Percentiles rank a stretch among this genome's conserved stretches.
Conservation (phyloP, 1,139 yeast genomes). For the Debaryomyces coudertii region DNA sequence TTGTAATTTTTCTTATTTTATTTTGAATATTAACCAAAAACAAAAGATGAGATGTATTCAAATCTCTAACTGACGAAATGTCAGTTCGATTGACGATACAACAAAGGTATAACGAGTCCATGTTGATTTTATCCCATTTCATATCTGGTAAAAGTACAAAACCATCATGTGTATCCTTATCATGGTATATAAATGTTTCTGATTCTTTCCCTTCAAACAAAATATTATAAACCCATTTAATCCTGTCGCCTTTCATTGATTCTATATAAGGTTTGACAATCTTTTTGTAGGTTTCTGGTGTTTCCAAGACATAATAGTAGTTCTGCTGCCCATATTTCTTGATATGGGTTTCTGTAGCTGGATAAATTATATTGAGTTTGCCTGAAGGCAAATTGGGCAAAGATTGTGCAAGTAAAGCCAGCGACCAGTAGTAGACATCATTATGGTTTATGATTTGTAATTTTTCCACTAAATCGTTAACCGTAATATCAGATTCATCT, state of each 20-base stretch:
- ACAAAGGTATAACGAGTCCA: conserved; percentile 74
- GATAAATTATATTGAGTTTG: conserved; percentile 78
- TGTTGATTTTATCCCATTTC: conserved; percentile 87
- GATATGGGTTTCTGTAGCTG: conserved; percentile 88
- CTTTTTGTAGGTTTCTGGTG: conserved; percentile 70
- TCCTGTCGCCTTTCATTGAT: conserved; percentile 73
- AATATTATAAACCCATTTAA: conserved; percentile 91
- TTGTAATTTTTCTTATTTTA: conserved; percentile 51
- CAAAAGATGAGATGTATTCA: conserved; percentile 58
- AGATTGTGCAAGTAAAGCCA: conserved; percentile 53
- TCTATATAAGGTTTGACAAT: conserved; percentile 76
- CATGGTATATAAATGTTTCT: conserved; percentile 70
- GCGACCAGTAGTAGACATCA: conserved; percentile 86
- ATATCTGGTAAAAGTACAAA: conserved; percentile 73
- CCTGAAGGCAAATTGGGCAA: conserved; percentile 57
- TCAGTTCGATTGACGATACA: conserved; percentile 75
- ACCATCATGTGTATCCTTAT: conserved; percentile 57
- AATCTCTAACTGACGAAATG: conserved; percentile 76
- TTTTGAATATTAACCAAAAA: conserved; percentile 54
- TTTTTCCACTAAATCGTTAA: conserved; percentile 31
- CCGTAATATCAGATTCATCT: conserved; percentile 22
- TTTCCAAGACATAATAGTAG: conserved; percentile 68
- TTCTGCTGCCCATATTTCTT: conserved; percentile 66
- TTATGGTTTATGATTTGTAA: conserved; percentile 60
- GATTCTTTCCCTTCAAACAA: conserved; percentile 81